Base-by-base conservation (phyloP, 2,329 filamentous ascomycete species). In the Colletotrichum brevisporum region DNA sequence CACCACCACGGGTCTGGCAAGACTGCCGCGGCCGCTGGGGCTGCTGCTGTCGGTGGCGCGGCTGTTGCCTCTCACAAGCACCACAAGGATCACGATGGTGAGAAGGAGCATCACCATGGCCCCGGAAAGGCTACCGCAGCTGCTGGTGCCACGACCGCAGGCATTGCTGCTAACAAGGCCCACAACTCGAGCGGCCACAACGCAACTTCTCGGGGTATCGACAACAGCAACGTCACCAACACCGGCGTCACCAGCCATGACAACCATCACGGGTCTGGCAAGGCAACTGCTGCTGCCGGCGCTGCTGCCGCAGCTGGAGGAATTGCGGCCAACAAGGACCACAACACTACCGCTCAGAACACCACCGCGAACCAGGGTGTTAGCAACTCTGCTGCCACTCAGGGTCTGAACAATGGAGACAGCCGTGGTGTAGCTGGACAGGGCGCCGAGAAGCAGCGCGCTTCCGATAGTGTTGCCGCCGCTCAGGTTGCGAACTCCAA, bases 401-500 rank as follows among this genome's bases (percentile, higher is more conserved):
- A 48, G 45, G 45, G 45, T 3, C 6, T 21, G 16, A 43, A n/a
- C 45, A 48, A 18, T 2, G 45, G 45, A 8, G 9, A 2, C 18
- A 51, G 36, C 18, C 56, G 43, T 5, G 45, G 56, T 9, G 56
- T 50, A 12, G 26, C 41, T 3, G 26, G 26, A 4, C 57, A 60
- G 5, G 50, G 59, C 2, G 5, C 24, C 2, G 48, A 52, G 9
- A 64, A 45, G 1, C 53, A 64, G 13, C 53, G 39, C 2, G 41
- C 41, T 3, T 18, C 53, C 2, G 65, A 65, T 13, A 50, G 48
- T n/a, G 12, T 54, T 2, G 27, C 65, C 6, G 60, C 60, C 2
- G 61, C 60, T 2, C 61, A 60, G 18, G n/a, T 50, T 26, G 61
- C 66, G 21, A 55, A 55, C 43, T 10, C 55, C 43, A 47, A 41